phyloP scores from a whole-genome alignment of 2,329 filamentous ascomycete species.

The Endoconidiophora polonica region DNA sequence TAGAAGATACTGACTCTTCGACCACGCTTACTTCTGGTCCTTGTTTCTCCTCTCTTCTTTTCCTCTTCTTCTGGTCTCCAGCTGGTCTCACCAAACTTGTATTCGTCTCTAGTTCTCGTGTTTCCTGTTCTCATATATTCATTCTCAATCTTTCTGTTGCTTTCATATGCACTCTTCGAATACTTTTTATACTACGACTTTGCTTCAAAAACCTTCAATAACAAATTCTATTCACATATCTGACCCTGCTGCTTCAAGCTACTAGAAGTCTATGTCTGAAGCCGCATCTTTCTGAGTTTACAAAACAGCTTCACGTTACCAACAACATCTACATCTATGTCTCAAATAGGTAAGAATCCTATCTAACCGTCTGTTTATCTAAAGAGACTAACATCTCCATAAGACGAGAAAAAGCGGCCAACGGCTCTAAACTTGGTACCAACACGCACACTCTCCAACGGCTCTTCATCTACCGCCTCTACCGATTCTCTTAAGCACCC shows the following conservation, averaged over 20 bases:
- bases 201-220: too few relatives aligned
- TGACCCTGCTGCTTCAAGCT: too few relatives aligned
- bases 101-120: constrained; percentile 21
- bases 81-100: constrained; percentile 34
- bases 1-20: too few relatives aligned
- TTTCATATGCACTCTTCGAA: too few relatives aligned
- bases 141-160: too few relatives aligned
- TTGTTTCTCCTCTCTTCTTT: constrained; percentile 22
- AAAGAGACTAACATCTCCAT: constrained; percentile 16
- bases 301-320: neutral
- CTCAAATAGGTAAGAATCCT: constrained; percentile 23
- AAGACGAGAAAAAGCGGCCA: constrained; percentile 40
- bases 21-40: constrained; percentile 16
- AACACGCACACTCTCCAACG: constrained; percentile 30
- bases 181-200: too few relatives aligned
- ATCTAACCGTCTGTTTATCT: neutral
- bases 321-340: constrained; percentile 18
- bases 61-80: constrained; percentile 30
- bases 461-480: constrained; percentile 32
- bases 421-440: constrained; percentile 37
- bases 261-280: too few relatives aligned
- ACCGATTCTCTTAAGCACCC: constrained; percentile 46
- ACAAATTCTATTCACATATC: too few relatives aligned
- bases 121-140: constrained; percentile 15
- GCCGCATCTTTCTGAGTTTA: too few relatives aligned